Conservation (phyloP, 768 basidiomycete genomes). For the Rubroboletus pulcherrimus region DNA sequence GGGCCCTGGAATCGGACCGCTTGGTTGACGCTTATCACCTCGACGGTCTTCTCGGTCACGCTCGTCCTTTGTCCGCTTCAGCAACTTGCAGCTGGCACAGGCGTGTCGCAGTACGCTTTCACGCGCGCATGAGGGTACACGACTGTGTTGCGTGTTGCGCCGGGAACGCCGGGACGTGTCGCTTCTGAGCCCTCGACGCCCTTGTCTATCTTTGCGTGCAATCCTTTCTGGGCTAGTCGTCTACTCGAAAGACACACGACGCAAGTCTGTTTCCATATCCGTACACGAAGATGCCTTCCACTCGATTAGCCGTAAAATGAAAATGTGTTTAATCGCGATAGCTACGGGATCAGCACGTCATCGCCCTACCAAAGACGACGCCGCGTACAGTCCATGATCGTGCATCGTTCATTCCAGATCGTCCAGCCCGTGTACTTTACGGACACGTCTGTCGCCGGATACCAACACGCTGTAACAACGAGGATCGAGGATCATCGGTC, state of each 20-base stretch:
- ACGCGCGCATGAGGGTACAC: not conserved
- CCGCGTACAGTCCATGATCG: not conserved
- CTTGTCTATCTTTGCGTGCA: conserved; percentile 1
- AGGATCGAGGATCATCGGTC: conserved; percentile 11
- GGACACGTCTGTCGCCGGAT: not conserved
- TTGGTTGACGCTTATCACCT: conserved; percentile 3
- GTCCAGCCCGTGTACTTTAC: not conserved
- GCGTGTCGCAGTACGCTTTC: not conserved
- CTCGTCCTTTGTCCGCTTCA: not conserved
- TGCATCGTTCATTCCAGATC: not conserved
- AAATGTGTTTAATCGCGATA: conserved; percentile 10
- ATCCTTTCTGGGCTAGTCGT: not conserved
- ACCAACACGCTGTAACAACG: conserved; percentile 13
- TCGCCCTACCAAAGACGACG: not conserved
- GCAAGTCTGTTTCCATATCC: conserved; percentile 10
- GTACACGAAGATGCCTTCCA: not conserved
- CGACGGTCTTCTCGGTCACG: conserved; percentile 2
- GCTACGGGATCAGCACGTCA: conserved; percentile 11
- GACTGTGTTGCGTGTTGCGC: not conserved
- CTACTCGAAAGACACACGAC: not conserved
- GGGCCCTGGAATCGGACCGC: not conserved
- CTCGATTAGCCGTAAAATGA: not conserved
- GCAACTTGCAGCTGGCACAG: not conserved
- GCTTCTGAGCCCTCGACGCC: conserved; percentile 10
- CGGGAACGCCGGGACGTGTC: not conserved